Percentiles rank a stretch among this genome's conserved stretches.
These are phyloP conservation scores for Mycena epipterygia DNA, from an alignment of 768 basidiomycete species.

Conservation along the genomic window DNA sequence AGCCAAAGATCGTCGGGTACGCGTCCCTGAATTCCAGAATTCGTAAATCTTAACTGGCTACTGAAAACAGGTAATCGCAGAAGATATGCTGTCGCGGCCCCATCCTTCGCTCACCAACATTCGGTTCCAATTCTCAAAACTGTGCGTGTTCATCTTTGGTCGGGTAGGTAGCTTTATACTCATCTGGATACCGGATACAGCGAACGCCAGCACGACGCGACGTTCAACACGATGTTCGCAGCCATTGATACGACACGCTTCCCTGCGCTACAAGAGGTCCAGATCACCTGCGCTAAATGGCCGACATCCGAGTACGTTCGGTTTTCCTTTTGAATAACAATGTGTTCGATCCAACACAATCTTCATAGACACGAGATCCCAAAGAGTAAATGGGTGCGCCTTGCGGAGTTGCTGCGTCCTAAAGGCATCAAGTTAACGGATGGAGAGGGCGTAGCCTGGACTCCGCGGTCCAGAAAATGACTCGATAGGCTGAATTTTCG, in stretches of 20 bases:
- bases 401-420: constrained; percentile 3
- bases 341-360: background rate
- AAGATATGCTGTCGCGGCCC: background rate
- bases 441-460: background rate
- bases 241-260: background rate
- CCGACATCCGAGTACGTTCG: constrained; percentile 12
- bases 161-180: too few species aligned
- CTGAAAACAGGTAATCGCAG: background rate
- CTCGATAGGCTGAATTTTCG: too few species aligned
- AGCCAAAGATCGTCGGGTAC: too few species aligned
- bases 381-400: background rate
- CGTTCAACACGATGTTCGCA: background rate
- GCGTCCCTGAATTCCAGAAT: too few species aligned
- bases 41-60: background rate
- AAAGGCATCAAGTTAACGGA: constrained; percentile 9
- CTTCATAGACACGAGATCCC: background rate
- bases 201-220: background rate
- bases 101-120: background rate
- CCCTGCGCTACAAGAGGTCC: constrained; percentile 10
- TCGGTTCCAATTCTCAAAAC: background rate
- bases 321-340: background rate
- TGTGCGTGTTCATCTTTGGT: too few species aligned
- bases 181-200: background rate
- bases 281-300: background rate
- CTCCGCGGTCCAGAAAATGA: background rate